Evolutionary conservation across 2,329 filamentous ascomycete genomes (phyloP).

Genomic region (Ploettnerulaceae sp.): DNA sequence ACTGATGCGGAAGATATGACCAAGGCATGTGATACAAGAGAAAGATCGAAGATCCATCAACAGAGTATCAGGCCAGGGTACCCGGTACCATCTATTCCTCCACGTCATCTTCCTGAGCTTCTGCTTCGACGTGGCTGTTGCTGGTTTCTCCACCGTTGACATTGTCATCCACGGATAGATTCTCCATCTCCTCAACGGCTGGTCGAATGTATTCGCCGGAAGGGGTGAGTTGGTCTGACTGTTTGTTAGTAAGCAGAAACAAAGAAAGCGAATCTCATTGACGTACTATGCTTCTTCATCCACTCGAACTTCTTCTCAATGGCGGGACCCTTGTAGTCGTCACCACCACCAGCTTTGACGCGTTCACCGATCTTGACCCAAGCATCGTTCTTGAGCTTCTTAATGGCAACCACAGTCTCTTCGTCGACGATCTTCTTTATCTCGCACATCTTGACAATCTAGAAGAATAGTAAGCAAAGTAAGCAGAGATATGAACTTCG

Average conservation of each 20-base stretch:
- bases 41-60: not conserved
- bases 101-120: slow-evolving; percentile 1
- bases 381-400: slow-evolving; percentile 8
- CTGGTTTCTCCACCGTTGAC: not conserved
- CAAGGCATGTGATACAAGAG: not conserved
- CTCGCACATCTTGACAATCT: slow-evolving; percentile 7
- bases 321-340: slow-evolving; percentile 4
- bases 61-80: not conserved
- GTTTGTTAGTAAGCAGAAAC: not conserved
- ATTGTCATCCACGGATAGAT: not conserved
- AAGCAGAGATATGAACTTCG: not conserved
- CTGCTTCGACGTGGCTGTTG: not conserved
- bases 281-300: slow-evolving; percentile 9
- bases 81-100: slow-evolving; percentile 5
- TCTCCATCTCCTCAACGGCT: not conserved
- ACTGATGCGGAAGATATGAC: not conserved
- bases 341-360: slow-evolving; percentile 4
- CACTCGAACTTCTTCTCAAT: slow-evolving; percentile 13
- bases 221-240: slow-evolving; percentile 1
- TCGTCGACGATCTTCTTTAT: slow-evolving; percentile 8
- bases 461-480: not conserved
- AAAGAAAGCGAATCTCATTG: not conserved
- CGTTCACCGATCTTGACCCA: slow-evolving; percentile 11
- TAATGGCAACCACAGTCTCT: slow-evolving; percentile 1
- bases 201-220: slow-evolving; percentile 4